Conservation (phyloP, 768 basidiomycete genomes). For the Phlebiopsis flavidoalba region DNA sequence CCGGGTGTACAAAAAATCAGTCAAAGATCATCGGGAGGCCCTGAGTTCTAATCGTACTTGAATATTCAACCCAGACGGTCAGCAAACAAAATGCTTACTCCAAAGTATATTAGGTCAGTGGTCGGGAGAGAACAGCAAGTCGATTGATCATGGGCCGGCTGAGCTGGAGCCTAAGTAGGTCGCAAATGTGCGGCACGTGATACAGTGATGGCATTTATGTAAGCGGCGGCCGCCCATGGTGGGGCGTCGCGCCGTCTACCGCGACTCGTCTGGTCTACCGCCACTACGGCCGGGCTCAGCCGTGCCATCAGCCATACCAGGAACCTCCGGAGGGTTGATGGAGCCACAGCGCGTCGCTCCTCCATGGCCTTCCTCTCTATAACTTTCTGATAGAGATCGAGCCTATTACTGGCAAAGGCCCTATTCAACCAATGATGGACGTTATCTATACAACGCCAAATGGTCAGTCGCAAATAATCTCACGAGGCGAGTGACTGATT, state of each 20-base stretch:
- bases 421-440: constrained; percentile 27
- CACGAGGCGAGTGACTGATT: neutral
- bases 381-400: constrained; percentile 29
- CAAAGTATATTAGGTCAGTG: no score
- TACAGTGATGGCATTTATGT: no score
- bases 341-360: constrained; percentile 5
- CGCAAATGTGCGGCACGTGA: no score
- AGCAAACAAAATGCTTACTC: no score
- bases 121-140: no score
- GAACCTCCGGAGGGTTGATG: neutral
- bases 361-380: constrained; percentile 32
- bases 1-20: no score
- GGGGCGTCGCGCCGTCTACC: neutral
- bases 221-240: neutral
- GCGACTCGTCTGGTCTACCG: neutral
- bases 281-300: neutral
- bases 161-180: no score
- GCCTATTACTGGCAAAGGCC: constrained; percentile 21
- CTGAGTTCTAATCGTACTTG: no score
- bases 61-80: no score
- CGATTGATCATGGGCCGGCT: no score
- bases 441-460: constrained; percentile 30
- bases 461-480: constrained; percentile 19
- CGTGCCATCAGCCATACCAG: neutral
- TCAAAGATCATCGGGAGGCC: no score